Evolutionary conservation across 331 rosid species (phyloP).

Genomic region (Pyracantha coccinea): DNA sequence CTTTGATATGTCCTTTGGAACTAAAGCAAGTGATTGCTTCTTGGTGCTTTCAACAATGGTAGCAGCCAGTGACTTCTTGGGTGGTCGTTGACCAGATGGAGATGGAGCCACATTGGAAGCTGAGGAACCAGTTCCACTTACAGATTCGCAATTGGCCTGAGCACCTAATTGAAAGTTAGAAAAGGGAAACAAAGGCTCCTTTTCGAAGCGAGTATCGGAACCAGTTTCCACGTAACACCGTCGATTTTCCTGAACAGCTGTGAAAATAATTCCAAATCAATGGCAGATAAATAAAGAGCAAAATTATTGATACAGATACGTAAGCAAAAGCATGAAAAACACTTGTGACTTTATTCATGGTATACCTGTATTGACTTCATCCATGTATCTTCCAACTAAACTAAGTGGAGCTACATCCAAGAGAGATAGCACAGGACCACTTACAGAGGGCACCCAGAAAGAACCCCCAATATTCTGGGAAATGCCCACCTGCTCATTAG

Average conservation of each 20-base stretch:
- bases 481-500: conserved; percentile 31
- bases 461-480: conserved; percentile 38
- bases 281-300: conserved; percentile 20
- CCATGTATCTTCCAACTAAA: conserved; percentile 52
- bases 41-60: conserved; percentile 82
- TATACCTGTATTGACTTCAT: conserved; percentile 61
- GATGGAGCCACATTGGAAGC: conserved; percentile 26
- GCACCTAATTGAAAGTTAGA: conserved; percentile 21
- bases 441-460: conserved; percentile 54
- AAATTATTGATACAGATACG: conserved; percentile 16
- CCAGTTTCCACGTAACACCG: conserved; percentile 48
- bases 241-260: conserved; percentile 65
- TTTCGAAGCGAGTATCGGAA: conserved; percentile 41
- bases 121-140: conserved; percentile 25
- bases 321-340: conserved; percentile 18
- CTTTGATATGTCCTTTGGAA: conserved; percentile 72
- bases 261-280: conserved; percentile 29
- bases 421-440: conserved; percentile 48
- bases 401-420: conserved; percentile 80
- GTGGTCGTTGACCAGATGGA: conserved; percentile 45
- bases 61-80: conserved; percentile 86
- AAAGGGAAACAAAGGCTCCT: conserved; percentile 73
- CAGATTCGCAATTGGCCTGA: conserved; percentile 39
- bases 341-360: conserved; percentile 16
- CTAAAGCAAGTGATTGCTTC: conserved; percentile 83